Base-by-base conservation (phyloP, 2,329 filamentous ascomycete genomes). In the Sporothrix brasiliensis region DNA sequence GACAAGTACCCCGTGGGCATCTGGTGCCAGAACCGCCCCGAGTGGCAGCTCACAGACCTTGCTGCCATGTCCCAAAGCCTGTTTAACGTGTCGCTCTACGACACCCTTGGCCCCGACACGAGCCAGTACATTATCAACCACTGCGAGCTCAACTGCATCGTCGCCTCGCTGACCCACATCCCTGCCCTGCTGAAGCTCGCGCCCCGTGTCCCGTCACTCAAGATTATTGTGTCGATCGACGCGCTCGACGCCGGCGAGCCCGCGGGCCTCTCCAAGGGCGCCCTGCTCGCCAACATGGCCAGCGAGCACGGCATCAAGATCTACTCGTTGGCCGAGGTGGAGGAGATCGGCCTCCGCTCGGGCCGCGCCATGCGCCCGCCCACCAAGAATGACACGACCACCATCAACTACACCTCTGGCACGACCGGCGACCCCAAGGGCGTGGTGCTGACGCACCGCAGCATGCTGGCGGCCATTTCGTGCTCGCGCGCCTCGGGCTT, bases 101-200 rank as follows among this genome's bases (percentile, higher is more conserved):
- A 98, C 80, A 97, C 94, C 14, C 87, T 99, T 5, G 94, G 94
- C 11, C 91, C 94, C 14, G 92, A 97, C 75, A 88, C 94, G 2
- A 94, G 92, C 70, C 93, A 98, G 81, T 98, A 92, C 82, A 97
- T 99, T 80, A 91, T 98, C 82, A 96, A 96, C 80, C 94, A 98
- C 79, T 88, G 93, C 69, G 86, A 89, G 73, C 83, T 98, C 70
- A 80, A 85, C 71, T 92, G 89, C 76, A 88, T 98, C 52, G 89
- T 91, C 73, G 90, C 92, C 71, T 93, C 92, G 39, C 83, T 97
- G 60, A 88, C 89, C 56, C 94, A 97, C 77, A 89, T 97, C 68
- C 89, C 93, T 1, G 87, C 89, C 19, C 86, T 97, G 69, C 84
- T 97, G 73, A 94, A 93, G 83, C 83, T 97, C 74, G 87, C 87